Evolutionary conservation across 306 rosid genomes (phyloP).

Genomic region (Vachellia collinsii): DNA sequence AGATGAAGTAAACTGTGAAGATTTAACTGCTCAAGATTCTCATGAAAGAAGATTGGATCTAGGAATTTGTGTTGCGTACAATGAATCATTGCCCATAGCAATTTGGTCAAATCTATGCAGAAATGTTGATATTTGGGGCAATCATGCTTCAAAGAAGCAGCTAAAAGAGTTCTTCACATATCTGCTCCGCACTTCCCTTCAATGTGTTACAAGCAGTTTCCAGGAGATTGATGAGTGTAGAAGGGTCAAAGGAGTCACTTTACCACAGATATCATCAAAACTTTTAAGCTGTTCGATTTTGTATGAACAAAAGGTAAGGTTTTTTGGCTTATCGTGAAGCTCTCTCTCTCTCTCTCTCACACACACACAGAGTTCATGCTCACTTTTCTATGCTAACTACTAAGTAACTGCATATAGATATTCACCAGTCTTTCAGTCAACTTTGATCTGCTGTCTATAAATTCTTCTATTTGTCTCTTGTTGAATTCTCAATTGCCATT

Average conservation of each 20-base stretch:
- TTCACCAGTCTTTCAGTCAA: slow-evolving; percentile 16
- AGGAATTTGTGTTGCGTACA: slow-evolving; percentile 50
- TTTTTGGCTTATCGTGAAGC: slow-evolving; percentile 18
- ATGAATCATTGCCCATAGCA: slow-evolving; percentile 67
- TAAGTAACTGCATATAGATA: slow-evolving; percentile 17
- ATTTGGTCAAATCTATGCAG: slow-evolving; percentile 85
- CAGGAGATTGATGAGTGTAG: slow-evolving; percentile 35
- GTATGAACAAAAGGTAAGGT: slow-evolving; percentile 76
- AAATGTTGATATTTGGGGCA: slow-evolving; percentile 79
- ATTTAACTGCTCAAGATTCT: slow-evolving; percentile 41
- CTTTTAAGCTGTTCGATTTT: slow-evolving; percentile 67
- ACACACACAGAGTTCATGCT: too few relatives aligned
- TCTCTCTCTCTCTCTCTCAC: background rate
- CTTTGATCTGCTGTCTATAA: slow-evolving; percentile 23
- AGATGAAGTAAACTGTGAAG: slow-evolving; percentile 41
- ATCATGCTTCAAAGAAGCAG: slow-evolving; percentile 73
- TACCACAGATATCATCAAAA: slow-evolving; percentile 67
- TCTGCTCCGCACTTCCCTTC: slow-evolving; percentile 61
- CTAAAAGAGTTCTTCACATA: slow-evolving; percentile 64
- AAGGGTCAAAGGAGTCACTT: slow-evolving; percentile 56
- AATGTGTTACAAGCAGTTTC: slow-evolving; percentile 44
- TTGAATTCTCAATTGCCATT: slow-evolving; percentile 21
- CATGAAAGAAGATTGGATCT: slow-evolving; percentile 61
- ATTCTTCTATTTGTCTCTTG: slow-evolving; percentile 25
- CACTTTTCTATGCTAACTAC: slow-evolving; percentile 9